Base-by-base conservation (phyloP, 768 basidiomycete genomes). In the Hirschioporus abietinus region DNA sequence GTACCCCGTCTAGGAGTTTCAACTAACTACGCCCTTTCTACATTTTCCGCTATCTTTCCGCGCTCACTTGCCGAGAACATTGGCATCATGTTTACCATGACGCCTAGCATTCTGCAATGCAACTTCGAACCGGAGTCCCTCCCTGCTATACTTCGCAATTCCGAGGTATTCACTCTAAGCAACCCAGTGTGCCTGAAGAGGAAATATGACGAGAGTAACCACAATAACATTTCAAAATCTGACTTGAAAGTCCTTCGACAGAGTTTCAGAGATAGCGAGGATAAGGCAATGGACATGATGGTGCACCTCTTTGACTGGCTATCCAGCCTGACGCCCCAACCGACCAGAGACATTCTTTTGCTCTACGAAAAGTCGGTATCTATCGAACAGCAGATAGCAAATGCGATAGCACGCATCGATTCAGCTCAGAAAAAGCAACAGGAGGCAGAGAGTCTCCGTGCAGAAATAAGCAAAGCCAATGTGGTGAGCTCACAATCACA, bases 11-110 rank as follows among this genome's bases (percentile, higher is more conserved):
- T 76, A 23, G 65, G 64, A n/a, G 71, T 72, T 20, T 67, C 65
- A n/a, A 74, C 75, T 1, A 72, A 73, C 35, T 74, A 76, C 58
- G 70, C 75, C 71, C 20, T 76, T 26, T 64, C 65, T 24, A 71
- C 70, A 12, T 67, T 74, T n/a, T 69, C 70, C 35, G 64, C 71
- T 20, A 71, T 74, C 60, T 74, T 75, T 65, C 74, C 74, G 24
- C 65, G 69, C 30, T 69, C 68, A 24, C 65, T 76, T 58, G 66
- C 69, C 7, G 63, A 69, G 57, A 74, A 76, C 64, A 75, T 76
- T 66, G 72, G 67, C n/a, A 70, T 75, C 63, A 17, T 74, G 15
- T 74, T 74, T 64, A 73, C 72, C 63, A 71, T 66, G 24, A 64
- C 70, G 27, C 35, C 70, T 17, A 67, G 35, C 30, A 71, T 66